Percentiles rank a stretch among this genome's conserved stretches.
phyloP scores from a whole-genome alignment of 306 rosid species.

The Cucurbita moschata region DNA sequence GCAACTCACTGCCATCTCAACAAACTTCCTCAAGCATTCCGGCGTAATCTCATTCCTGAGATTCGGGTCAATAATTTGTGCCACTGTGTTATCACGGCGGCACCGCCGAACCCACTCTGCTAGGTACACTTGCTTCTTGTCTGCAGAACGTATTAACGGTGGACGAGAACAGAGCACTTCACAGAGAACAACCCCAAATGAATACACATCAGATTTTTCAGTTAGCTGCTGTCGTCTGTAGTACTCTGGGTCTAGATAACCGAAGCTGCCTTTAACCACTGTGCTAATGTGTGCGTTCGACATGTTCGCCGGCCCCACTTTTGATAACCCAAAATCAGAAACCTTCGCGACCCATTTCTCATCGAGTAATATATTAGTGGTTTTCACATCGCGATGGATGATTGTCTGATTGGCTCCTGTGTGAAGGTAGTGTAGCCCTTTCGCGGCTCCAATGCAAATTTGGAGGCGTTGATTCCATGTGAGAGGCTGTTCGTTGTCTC shows the following conservation, averaged over 20 bases:
- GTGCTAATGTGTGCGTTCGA: slow-evolving; percentile 19
- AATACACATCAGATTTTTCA: slow-evolving; percentile 41
- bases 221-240: slow-evolving; percentile 17
- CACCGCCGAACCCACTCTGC: slow-evolving; percentile 20
- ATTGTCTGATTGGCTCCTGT: slow-evolving; percentile 4
- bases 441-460: neutral
- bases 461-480: slow-evolving; percentile 1
- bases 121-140: slow-evolving; percentile 14
- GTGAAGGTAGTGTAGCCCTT: slow-evolving; percentile 30
- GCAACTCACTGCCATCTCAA: slow-evolving; percentile 12
- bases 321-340: slow-evolving; percentile 32
- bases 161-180: slow-evolving; percentile 36
- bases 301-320: neutral
- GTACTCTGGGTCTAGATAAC: slow-evolving; percentile 21
- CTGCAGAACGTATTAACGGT: neutral
- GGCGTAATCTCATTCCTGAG: neutral
- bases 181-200: slow-evolving; percentile 35
- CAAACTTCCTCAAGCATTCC: neutral
- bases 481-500: neutral
- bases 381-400: slow-evolving; percentile 41
- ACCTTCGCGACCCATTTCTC: slow-evolving; percentile 29
- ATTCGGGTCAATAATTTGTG: neutral
- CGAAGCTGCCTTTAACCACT: slow-evolving; percentile 7
- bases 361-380: slow-evolving; percentile 22
- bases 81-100: slow-evolving; percentile 11